Evolutionary conservation across 352 stramenopile species (phyloP), one percentile per base, ranked within the genome.

Genomic region (Globisporangium orthogonon): DNA sequence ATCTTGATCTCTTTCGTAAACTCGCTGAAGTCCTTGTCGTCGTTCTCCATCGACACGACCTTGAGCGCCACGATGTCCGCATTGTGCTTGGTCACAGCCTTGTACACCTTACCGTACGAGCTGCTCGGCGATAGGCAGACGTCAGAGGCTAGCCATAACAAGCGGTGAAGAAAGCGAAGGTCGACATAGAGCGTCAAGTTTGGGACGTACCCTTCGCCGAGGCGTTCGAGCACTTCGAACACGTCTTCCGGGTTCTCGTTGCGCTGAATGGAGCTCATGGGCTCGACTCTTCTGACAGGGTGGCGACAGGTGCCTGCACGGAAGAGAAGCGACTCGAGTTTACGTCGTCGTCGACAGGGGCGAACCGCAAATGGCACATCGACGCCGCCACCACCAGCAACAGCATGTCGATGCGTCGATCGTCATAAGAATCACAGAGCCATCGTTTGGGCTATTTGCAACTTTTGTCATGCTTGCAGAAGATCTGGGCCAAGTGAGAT

Each of bases 1-100:
- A 96, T 91, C 53, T 69, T 60, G 56, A 97, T 97, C 69, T 97
- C 88, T 29, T 86, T 84, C 33, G 81, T 88, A 41, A 96, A 69
- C 14, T 87, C 79, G 15, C 76, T 58, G 30, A 76, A 71, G 15
- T 70, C 74, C 52, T 67, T 64, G 59, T 91, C 84, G 61, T 93
- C 82, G 33, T 56, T 73, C 47, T 96, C 87, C 37, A 94, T 62
- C 14, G 89, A 71, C 39, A 97, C 86, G 52, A 97, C 73, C 70
- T 97, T 92, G 61, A 92, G 68, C 43, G 83, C 85, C 33, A 94
- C 77, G 15, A 91, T 63, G 43, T 86, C 65, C n/a, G 78, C 77
- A 13, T 37, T 86, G 39, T 53, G 30, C 47, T 76, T 83, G 58
- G 80, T 63, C 17, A 91, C 65, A 13, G 83, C 85, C 64, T 93